Base-by-base conservation (phyloP, 2,329 filamentous ascomycete genomes). In the Colletotrichum tanaceti region DNA sequence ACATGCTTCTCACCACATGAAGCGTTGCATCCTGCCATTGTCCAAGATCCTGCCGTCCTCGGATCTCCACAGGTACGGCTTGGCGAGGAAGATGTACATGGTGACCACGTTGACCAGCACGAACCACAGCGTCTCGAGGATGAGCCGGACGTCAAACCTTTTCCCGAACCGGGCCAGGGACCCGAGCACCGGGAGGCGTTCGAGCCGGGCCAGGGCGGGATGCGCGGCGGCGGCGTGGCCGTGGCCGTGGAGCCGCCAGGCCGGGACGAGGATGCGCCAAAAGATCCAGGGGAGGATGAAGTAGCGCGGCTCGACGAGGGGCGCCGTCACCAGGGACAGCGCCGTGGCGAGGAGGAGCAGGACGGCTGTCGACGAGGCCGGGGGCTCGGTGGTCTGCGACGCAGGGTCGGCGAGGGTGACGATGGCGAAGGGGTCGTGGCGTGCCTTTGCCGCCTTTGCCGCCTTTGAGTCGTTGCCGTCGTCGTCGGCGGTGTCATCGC, bases 231-330 rank as follows among this genome's bases (percentile, higher is more conserved):
- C 28, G 7, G 28, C 28, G 28, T 32, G 28, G 28, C 28, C 28
- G 44, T 64, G 58, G 28, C 70, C 65, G 53, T 72, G 63, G 20
- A 68, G 44, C 22, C 58, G 55, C 81, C 81, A 82, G 59, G 84
- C 78, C 0, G 93, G 93, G 0, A 97, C 81, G 74, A 97, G 87
- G 9, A 98, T 80, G 0, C 96, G 87, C 93, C 94, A 98, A 74
- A 98, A 90, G 10, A 98, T 87, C 93, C 94, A 99, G 0, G 95
- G 94, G 14, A 98, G 85, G 76, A 99, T 97, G 78, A 97, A 97
- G 79, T 99, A 99, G 16, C 96, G 88, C 16, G 96, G 96, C 78
- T 99, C 96, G 11, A 99, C 95, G 0, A 99, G 86, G 0, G 96
- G 94, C 0, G 96, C 94, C 0, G 93, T 96, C 63, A 97, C 82